Conservation (phyloP, 306 rosid species). For the Inga oerstediana region DNA sequence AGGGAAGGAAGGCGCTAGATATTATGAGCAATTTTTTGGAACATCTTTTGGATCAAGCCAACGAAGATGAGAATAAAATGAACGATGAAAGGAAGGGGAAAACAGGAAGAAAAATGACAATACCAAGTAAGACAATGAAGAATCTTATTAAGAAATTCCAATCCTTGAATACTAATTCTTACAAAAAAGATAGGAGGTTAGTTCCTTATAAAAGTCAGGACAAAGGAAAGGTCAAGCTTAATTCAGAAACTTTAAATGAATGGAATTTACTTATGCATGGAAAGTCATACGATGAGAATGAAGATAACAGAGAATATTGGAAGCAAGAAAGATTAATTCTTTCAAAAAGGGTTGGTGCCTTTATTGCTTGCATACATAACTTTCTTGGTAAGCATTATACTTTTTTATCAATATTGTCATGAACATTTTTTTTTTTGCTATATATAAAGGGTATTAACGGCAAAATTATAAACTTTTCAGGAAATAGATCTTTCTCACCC, state of each 20-base stretch:
- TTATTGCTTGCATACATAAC: constrained; percentile 39
- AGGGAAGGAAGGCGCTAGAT: neutral
- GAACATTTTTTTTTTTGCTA: neutral
- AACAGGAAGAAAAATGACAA: neutral
- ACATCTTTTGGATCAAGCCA: neutral
- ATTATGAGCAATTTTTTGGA: neutral
- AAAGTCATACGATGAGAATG: constrained; percentile 14
- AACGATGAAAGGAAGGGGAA: neutral
- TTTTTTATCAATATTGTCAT: neutral
- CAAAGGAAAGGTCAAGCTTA: constrained; percentile 25
- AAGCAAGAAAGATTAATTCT: constrained; percentile 41
- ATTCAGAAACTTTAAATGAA: constrained; percentile 27
- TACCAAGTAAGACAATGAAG: neutral
- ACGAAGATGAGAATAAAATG: neutral
- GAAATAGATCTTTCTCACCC: constrained; percentile 46
- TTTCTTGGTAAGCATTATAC: constrained; percentile 46
- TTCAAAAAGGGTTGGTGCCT: constrained; percentile 28
- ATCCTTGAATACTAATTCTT: neutral
- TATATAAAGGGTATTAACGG: too few species aligned
- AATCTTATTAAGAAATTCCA: neutral
- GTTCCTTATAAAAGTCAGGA: neutral
- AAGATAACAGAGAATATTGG: constrained; percentile 38
- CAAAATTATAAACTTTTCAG: constrained; percentile 30
- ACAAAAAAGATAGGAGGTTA: neutral
- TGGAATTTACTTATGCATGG: constrained; percentile 42